A percentile compares a stretch with the other conserved stretches of the same genome.
These are phyloP conservation scores for Anisodus tanguticus DNA, from an alignment of 257 asterid species.

Conservation along the genomic window DNA sequence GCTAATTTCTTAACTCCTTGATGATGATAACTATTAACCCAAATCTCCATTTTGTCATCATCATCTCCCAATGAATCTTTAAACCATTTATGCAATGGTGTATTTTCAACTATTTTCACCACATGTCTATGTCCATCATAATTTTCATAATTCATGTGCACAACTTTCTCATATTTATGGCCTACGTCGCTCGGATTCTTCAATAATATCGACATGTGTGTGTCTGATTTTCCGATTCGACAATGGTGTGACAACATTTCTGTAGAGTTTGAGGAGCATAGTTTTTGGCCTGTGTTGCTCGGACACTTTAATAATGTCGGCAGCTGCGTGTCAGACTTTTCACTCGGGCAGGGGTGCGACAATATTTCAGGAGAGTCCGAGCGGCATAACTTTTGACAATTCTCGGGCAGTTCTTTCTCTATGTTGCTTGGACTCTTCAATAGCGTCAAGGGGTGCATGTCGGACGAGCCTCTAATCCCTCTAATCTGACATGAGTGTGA, in stretches of 20 bases:
- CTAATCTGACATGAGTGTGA: too few species aligned
- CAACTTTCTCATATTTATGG: constrained; percentile 32
- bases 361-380: too few species aligned
- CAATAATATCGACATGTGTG: too few species aligned
- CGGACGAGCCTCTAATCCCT: too few species aligned
- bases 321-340: not conserved
- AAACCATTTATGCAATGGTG: constrained; percentile 82
- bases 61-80: constrained; percentile 53
- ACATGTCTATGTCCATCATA: constrained; percentile 79
- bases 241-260: not conserved
- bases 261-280: not conserved
- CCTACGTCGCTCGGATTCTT: not conserved
- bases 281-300: not conserved
- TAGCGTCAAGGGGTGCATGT: too few species aligned
- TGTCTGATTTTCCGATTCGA: too few species aligned
- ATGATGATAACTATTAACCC: constrained; percentile 89
- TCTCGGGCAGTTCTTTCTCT: too few species aligned
- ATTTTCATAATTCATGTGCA: constrained; percentile 74
- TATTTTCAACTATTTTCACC: constrained; percentile 54
- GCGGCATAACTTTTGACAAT: too few species aligned
- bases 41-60: constrained; percentile 52
- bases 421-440: too few species aligned
- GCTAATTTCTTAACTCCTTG: constrained; percentile 88
- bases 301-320: not conserved
- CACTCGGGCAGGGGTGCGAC: not conserved